Evolutionary conservation across 495 filamentous ascomycete species (phyloP).

Genomic region (Aspergillus leporis): DNA sequence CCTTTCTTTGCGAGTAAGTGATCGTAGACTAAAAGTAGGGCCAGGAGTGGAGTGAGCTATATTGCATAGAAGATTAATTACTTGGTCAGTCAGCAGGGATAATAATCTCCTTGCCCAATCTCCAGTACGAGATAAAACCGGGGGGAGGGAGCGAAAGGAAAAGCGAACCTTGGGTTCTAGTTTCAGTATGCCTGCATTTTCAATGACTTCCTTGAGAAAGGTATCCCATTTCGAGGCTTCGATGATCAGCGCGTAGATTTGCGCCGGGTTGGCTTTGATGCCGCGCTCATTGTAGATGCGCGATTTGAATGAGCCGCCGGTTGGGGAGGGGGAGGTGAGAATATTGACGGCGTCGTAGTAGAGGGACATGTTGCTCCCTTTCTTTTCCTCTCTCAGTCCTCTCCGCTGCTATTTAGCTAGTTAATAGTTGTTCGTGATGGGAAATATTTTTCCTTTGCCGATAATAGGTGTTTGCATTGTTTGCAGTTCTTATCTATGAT

Average conservation of each 20-base stretch:
- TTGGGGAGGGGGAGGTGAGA: conserved; percentile 59
- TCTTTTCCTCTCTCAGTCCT: neutral
- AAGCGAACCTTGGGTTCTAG: conserved; percentile 76
- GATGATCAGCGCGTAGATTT: conserved; percentile 80
- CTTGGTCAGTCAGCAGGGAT: conserved; percentile 46
- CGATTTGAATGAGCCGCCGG: conserved; percentile 78
- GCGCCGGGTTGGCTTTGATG: conserved; percentile 73
- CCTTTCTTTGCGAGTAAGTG: conserved; percentile 77
- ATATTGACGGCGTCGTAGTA: conserved; percentile 87
- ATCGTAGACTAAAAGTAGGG: conserved; percentile 84
- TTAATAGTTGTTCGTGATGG: conserved; percentile 5
- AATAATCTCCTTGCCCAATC: neutral
- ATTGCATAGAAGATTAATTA: conserved; percentile 14
- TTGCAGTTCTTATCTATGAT: conserved; percentile 11
- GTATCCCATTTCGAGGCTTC: conserved; percentile 90
- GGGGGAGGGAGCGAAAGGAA: neutral
- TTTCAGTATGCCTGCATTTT: conserved; percentile 66
- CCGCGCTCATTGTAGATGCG: conserved; percentile 66
- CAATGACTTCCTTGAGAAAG: conserved; percentile 82
- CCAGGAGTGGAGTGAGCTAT: conserved; percentile 77
- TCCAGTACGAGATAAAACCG: neutral
- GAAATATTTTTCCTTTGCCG: conserved; percentile 13
- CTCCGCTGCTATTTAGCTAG: neutral
- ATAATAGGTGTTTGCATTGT: conserved; percentile 33
- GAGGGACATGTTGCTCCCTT: conserved; percentile 72